These are phyloP conservation scores for Pseudoneurospora amorphoporcata DNA, from an alignment of 495 filamentous ascomycete genomes.

Conservation along the genomic window DNA sequence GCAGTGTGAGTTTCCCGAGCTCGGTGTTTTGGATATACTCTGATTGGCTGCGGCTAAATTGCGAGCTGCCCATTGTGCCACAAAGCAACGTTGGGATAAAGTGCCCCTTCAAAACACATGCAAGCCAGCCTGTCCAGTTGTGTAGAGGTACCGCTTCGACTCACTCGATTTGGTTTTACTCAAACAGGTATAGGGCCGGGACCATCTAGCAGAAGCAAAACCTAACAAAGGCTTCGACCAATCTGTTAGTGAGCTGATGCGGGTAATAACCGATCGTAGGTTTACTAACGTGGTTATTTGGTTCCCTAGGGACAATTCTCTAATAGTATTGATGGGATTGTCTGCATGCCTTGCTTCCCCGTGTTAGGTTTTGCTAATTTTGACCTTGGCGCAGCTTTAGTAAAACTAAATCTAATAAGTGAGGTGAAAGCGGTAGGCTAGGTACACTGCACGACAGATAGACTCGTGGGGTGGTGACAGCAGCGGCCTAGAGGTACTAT, in stretches of 20 bases:
- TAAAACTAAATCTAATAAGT: too few species aligned
- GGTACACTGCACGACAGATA: not conserved
- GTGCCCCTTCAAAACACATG: not conserved
- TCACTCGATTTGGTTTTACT: too few species aligned
- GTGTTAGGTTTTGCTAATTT: too few species aligned
- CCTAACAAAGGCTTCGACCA: not conserved
- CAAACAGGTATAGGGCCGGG: too few species aligned
- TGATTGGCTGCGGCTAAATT: slow-evolving; percentile 33
- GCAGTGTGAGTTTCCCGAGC: slow-evolving; percentile 6
- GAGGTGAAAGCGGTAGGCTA: not conserved
- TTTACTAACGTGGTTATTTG: too few species aligned
- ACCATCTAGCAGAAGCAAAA: not conserved
- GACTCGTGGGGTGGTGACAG: not conserved
- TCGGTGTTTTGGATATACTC: slow-evolving; percentile 18
- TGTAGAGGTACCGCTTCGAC: not conserved
- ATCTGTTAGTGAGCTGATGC: not conserved
- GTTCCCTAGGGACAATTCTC: too few species aligned
- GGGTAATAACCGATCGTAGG: not conserved
- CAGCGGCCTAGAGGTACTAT: not conserved
- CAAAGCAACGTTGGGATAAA: slow-evolving; percentile 10
- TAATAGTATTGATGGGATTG: too few species aligned
- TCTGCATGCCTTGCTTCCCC: too few species aligned
- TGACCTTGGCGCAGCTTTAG: too few species aligned
- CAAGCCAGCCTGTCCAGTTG: not conserved
- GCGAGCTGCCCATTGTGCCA: slow-evolving; percentile 15